phyloP scores from a whole-genome alignment of 108 stramenopile species.

The Pseudonitzschia multistriata region DNA sequence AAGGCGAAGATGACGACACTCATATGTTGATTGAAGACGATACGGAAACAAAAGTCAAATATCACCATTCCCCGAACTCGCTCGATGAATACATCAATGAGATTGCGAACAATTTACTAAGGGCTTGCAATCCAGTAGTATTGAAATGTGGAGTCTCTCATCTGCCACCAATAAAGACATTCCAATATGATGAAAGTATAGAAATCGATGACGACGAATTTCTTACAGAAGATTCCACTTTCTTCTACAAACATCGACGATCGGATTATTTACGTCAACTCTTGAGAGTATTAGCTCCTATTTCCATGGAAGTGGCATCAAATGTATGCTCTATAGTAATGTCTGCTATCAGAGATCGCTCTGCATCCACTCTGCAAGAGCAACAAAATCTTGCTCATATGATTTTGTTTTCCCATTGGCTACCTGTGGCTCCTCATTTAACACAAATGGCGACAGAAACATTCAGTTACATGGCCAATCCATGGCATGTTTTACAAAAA shows the following conservation, averaged over 20 bases:
- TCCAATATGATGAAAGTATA: conserved; percentile 7
- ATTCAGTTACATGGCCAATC: conserved; percentile 31
- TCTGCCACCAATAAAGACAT: conserved; percentile 10
- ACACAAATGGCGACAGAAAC: conserved; percentile 66
- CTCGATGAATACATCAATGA: conserved; percentile 8
- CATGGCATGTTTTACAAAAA: conserved; percentile 4
- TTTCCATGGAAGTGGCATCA: conserved; percentile 74
- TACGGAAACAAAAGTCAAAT: not conserved
- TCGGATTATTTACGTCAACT: conserved; percentile 69
- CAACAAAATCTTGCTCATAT: conserved; percentile 9
- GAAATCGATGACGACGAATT: conserved; percentile 13
- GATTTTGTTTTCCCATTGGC: conserved; percentile 73
- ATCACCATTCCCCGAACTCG: not conserved
- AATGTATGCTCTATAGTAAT: conserved; percentile 36
- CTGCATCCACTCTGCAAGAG: not conserved
- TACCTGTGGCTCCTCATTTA: conserved; percentile 78
- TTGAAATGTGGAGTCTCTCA: not conserved
- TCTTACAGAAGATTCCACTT: not conserved
- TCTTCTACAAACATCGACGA: conserved; percentile 29
- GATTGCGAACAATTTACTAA: conserved; percentile 23
- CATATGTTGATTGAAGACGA: not conserved
- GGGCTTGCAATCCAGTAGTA: not conserved
- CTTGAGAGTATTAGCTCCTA: conserved; percentile 62
- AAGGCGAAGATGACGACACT: conserved; percentile 1
- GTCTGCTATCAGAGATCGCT: not conserved